Conservation (phyloP, 768 basidiomycete genomes). For the Ephemerocybe angulata region DNA sequence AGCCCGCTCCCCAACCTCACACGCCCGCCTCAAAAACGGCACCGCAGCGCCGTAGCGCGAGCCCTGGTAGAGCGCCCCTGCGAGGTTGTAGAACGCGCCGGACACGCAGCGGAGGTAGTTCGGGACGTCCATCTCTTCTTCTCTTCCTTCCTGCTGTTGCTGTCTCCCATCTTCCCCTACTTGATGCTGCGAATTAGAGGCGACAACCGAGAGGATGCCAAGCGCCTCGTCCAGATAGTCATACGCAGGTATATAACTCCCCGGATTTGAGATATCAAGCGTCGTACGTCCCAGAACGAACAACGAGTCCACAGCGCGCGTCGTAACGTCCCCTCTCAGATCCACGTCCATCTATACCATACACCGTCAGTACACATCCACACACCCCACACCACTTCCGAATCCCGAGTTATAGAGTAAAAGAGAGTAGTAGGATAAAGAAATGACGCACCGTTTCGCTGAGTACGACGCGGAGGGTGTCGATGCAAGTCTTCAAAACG, state of each 20-base stretch:
- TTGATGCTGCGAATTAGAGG: too few relatives aligned
- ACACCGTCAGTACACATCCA: background rate
- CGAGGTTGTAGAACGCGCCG: constrained; percentile 67
- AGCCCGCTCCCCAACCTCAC: constrained; percentile 48
- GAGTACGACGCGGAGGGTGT: background rate
- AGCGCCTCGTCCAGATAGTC: constrained; percentile 44
- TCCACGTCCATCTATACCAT: background rate
- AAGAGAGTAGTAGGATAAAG: too few relatives aligned
- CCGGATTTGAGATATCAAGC: constrained; percentile 37
- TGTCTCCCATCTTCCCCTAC: constrained; percentile 30
- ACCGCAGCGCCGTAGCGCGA: constrained; percentile 59
- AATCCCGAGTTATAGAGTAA: too few relatives aligned
- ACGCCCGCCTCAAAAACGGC: constrained; percentile 63
- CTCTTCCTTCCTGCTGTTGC: constrained; percentile 10
- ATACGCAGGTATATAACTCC: constrained; percentile 45
- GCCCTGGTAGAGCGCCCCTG: constrained; percentile 66
- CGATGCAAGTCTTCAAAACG: constrained; percentile 10
- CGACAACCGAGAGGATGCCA: too few relatives aligned
- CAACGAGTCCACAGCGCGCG: constrained; percentile 49
- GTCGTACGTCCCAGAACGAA: constrained; percentile 50
- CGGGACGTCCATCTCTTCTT: constrained; percentile 30
- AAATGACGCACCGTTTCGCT: background rate
- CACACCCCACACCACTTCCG: too few relatives aligned
- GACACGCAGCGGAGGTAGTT: constrained; percentile 69
- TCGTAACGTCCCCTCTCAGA: constrained; percentile 27